Evolutionary conservation across 2,329 filamentous ascomycete genomes (phyloP).

Genomic region (Colletotrichum sp.): DNA sequence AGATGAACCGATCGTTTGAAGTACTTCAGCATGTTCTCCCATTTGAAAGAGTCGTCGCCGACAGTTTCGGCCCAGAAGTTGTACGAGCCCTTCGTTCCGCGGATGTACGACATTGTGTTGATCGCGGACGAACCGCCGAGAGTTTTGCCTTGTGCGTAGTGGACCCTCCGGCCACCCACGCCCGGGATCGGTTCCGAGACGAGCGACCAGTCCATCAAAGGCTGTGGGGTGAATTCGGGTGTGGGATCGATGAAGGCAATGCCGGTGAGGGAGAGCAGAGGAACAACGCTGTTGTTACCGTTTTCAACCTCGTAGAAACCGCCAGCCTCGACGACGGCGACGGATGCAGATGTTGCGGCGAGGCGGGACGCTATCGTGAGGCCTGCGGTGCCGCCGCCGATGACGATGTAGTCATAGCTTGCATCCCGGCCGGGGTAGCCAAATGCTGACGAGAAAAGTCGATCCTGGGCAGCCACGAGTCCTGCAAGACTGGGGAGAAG

Average conservation of each 20-base stretch:
- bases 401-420: constrained; percentile 27
- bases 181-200: constrained; percentile 29
- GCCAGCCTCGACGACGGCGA: constrained; percentile 45
- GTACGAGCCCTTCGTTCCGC: constrained; percentile 26
- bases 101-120: constrained; percentile 34
- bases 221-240: constrained; percentile 22
- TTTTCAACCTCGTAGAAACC: constrained; percentile 35
- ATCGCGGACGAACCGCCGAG: constrained; percentile 34
- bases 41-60: constrained; percentile 33
- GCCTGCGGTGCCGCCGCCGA: constrained; percentile 45
- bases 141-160: constrained; percentile 41
- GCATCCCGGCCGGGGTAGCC: constrained; percentile 20
- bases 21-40: constrained; percentile 34
- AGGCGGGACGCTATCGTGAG: constrained; percentile 37
- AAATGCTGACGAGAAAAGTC: constrained; percentile 17
- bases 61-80: constrained; percentile 35
- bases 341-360: constrained; percentile 31
- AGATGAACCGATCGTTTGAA: constrained; percentile 36
- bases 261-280: constrained; percentile 21
- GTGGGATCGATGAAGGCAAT: constrained; percentile 21
- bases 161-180: constrained; percentile 30
- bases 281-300: constrained; percentile 28
- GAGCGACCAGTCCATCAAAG: constrained; percentile 35
- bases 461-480: neutral
- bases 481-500: neutral